A percentile compares a stretch with the other conserved stretches of the same genome.
Conservation (phyloP, 805 yeast species). For the Yamadazyma tumulicola region DNA sequence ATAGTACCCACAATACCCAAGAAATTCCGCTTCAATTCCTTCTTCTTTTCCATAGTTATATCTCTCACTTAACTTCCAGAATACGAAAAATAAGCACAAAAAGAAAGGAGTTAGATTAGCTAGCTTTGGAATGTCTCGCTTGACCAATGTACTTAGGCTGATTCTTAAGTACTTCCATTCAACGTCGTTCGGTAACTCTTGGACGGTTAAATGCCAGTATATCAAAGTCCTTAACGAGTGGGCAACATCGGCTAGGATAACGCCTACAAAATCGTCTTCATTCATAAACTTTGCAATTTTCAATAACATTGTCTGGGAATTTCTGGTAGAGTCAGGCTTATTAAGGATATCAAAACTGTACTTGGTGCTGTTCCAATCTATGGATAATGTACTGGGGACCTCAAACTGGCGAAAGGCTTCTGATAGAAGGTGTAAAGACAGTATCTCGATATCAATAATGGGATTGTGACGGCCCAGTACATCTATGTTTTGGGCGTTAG, state of each 20-base stretch:
- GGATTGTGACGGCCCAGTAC: background rate
- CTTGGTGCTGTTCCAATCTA: conserved; percentile 16
- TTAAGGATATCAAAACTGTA: conserved; percentile 25
- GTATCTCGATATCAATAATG: conserved; percentile 3
- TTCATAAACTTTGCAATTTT: conserved; percentile 16
- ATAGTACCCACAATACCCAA: conserved; percentile 6
- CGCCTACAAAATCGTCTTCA: background rate
- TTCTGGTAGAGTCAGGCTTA: conserved; percentile 15
- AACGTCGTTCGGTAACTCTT: conserved; percentile 19
- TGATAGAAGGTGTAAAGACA: conserved; percentile 5
- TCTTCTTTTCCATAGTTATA: background rate
- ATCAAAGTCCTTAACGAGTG: conserved; percentile 20
- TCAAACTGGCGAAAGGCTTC: conserved; percentile 3
- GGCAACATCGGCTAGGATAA: conserved; percentile 13
- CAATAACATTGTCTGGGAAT: conserved; percentile 16
- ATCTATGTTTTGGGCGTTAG: background rate
- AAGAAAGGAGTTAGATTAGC: background rate
- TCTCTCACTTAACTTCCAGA: conserved; percentile 6
- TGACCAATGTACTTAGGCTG: conserved; percentile 3
- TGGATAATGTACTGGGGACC: background rate
- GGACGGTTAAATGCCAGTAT: conserved; percentile 31
- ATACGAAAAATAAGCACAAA: conserved; percentile 3
- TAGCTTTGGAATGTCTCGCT: background rate
- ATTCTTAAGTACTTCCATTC: conserved; percentile 10
- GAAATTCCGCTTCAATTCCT: conserved; percentile 3